Evolutionary conservation across 2,329 filamentous ascomycete species (phyloP), one percentile per base, ranked within the genome.

Genomic region (Apiospora koreana): DNA sequence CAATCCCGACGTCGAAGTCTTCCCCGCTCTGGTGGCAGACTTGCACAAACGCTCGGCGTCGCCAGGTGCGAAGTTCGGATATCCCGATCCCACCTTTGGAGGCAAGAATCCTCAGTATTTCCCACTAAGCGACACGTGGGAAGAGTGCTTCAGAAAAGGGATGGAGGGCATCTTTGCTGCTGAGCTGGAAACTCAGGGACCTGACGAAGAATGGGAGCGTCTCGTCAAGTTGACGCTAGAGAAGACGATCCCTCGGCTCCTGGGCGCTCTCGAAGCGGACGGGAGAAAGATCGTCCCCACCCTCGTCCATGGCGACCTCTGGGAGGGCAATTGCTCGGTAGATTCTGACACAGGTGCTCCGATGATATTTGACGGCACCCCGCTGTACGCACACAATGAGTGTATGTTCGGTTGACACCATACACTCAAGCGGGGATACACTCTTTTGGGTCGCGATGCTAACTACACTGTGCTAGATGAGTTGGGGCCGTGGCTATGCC

Each of bases 31-130:
- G 3, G 12, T 77, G 16, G 71, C 72, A 0, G 68, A 71, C 21
- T 65, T 78, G 16, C 76, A 77, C 68, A 66, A 64, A 23, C 69
- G 69, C 12, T 69, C 72, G 2, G 67, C 28, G 12, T 72, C 74
- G 10, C 73, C 73, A 7, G 72, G 71, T 21, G 76, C 74, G 10
- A 75, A 73, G 65, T 78, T 77, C 64, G 76, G 77, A 2, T 77
- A 77, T 46, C 73, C 69, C 31, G 54, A 72, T 28, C 67, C 69
- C 12, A 73, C 73, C 0, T 76, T 70, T 35, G 71, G 73, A 16
- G 76, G 76, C 3, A 69, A 69, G 1, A 64, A 74, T 1, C 73
- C 75, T 1, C 74, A 74, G 48, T 65, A 71, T 12, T 70, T 72
- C 14, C 68, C 69, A 0, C 68, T 69, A 23, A 67, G 42, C n/a